These are phyloP conservation scores for Dissophora ornata DNA, from an alignment of 192 early-diverging fungal genomes.

Conservation along the genomic window DNA sequence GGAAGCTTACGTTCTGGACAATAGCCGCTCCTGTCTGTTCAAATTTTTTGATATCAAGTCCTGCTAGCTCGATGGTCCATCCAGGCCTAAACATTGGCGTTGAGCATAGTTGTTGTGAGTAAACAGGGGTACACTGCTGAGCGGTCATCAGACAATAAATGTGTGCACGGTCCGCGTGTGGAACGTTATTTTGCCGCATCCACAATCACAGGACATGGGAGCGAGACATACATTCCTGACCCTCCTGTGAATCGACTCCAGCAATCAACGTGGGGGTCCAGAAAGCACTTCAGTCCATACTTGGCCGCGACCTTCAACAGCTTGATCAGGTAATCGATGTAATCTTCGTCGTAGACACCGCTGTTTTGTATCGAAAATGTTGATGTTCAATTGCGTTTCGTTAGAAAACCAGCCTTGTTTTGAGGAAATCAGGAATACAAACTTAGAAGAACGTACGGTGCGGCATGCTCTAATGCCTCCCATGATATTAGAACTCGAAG, in stretches of 20 bases:
- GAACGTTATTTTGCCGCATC: too few relatives aligned
- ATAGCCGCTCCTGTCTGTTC: slow-evolving; percentile 57
- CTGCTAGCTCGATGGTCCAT: slow-evolving; percentile 65
- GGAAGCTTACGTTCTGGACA: slow-evolving; percentile 58
- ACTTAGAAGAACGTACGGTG: too few relatives aligned
- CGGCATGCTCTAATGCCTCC: slow-evolving; percentile 77
- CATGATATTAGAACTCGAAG: slow-evolving; percentile 76
- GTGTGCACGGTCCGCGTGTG: too few relatives aligned
- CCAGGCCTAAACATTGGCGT: slow-evolving; percentile 64
- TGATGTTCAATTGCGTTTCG: too few relatives aligned
- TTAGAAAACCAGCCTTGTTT: too few relatives aligned
- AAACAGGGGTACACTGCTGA: too few relatives aligned
- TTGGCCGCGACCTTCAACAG: slow-evolving; percentile 58
- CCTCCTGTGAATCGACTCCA: slow-evolving; percentile 54
- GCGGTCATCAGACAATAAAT: too few relatives aligned
- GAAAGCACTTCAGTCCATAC: slow-evolving; percentile 59
- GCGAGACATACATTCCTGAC: slow-evolving; percentile 45
- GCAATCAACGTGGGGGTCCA: slow-evolving; percentile 70
- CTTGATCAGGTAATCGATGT: slow-evolving; percentile 63
- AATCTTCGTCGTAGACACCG: slow-evolving; percentile 66
- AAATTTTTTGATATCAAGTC: slow-evolving; percentile 58
- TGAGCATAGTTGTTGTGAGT: too few relatives aligned
- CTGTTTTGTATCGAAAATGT: too few relatives aligned
- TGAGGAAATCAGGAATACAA: too few relatives aligned
- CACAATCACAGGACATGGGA: too few relatives aligned